These are phyloP conservation scores for Psidium friedrichsthalianum DNA, from an alignment of 345 rosid genomes.

Conservation along the genomic window DNA sequence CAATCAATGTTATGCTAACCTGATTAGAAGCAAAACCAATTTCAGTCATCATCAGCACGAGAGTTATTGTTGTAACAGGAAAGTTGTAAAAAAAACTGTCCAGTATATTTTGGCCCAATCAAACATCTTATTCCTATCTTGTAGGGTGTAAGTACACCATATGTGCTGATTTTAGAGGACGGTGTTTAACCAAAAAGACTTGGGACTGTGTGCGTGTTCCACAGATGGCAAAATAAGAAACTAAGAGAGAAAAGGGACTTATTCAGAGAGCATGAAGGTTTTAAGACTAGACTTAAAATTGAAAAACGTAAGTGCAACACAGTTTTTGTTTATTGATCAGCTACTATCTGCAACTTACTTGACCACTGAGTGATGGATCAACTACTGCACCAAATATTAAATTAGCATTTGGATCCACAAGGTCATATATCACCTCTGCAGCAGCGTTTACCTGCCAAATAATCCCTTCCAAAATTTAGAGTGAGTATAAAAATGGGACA, in stretches of 20 bases:
- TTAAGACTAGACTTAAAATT: not conserved
- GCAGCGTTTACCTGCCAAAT: slow-evolving; percentile 74
- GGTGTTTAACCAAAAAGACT: not conserved
- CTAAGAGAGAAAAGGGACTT: not conserved
- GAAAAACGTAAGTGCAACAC: not conserved
- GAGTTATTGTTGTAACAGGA: not conserved
- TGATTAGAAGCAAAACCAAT: slow-evolving; percentile 2
- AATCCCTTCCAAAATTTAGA: not conserved
- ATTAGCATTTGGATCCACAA: slow-evolving; percentile 93
- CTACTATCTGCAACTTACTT: slow-evolving; percentile 33
- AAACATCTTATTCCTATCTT: not conserved
- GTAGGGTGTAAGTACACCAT: not conserved
- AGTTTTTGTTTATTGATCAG: not conserved
- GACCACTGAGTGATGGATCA: slow-evolving; percentile 79
- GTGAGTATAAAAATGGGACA: not conserved
- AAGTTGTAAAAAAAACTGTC: not conserved
- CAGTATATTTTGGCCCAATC: not conserved
- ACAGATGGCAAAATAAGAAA: not conserved
- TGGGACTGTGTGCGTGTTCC: not conserved
- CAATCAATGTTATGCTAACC: slow-evolving; percentile 92
- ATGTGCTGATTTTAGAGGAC: not conserved
- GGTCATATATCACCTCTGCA: slow-evolving; percentile 89
- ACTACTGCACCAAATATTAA: slow-evolving; percentile 92
- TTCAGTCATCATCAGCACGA: not conserved
- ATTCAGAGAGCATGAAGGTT: not conserved